These are phyloP conservation scores for Dendrobium catenatum DNA, from an alignment of 106 monocot genomes.

Conservation along the genomic window DNA sequence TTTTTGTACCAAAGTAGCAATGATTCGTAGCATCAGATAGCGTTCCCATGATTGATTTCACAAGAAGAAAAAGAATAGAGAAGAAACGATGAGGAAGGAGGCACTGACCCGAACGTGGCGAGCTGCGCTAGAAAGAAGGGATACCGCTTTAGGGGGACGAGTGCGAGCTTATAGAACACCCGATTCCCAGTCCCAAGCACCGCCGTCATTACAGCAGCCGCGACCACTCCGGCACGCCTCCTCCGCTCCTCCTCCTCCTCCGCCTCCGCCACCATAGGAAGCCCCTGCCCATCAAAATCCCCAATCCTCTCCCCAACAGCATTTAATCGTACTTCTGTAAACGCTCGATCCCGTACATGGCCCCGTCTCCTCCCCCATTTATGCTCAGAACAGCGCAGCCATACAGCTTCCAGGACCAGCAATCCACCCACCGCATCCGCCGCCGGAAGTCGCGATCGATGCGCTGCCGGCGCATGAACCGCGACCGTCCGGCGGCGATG, in stretches of 20 bases:
- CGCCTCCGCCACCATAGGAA: slow-evolving; percentile 6
- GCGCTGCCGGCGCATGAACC: not conserved
- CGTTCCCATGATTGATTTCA: not conserved
- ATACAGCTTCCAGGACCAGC: not conserved
- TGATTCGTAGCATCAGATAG: not conserved
- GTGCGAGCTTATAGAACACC: slow-evolving; percentile 82
- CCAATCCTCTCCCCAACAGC: slow-evolving; percentile 28
- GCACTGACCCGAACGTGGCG: slow-evolving; percentile 75
- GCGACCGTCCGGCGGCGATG: not conserved
- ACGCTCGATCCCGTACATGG: not conserved
- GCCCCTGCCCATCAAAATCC: slow-evolving; percentile 17
- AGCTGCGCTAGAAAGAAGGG: slow-evolving; percentile 97
- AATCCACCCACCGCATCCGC: not conserved
- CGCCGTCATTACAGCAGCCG: slow-evolving; percentile 61
- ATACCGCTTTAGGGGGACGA: slow-evolving; percentile 74
- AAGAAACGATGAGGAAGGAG: not conserved
- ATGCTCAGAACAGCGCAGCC: not conserved
- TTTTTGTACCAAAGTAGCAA: not conserved
- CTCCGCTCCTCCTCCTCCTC: slow-evolving; percentile 23
- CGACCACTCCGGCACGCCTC: slow-evolving; percentile 34
- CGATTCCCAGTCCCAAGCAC: slow-evolving; percentile 71
- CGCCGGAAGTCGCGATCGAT: not conserved
- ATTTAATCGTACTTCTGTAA: slow-evolving; percentile 17
- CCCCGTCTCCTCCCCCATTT: slow-evolving; percentile 5
- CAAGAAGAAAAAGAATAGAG: not conserved